Percentiles rank a stretch among this genome's conserved stretches.
phyloP scores from a whole-genome alignment of 495 filamentous ascomycete genomes.

The Daldinia decipiens region DNA sequence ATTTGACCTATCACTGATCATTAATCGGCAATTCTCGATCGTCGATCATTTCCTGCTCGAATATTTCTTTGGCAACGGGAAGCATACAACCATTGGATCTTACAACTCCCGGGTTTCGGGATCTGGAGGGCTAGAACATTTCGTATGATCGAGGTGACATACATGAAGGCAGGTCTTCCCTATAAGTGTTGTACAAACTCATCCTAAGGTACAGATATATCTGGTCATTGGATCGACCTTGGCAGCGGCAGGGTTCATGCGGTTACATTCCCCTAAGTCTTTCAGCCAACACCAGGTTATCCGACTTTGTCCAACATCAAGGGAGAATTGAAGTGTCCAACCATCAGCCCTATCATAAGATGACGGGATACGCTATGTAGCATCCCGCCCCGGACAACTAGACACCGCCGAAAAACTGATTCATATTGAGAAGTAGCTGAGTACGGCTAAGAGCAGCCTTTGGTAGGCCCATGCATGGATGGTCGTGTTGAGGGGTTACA shows the following conservation, averaged over 20 bases:
- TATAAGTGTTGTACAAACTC: background rate
- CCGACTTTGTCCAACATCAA: background rate
- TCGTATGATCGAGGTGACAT: constrained; percentile 5
- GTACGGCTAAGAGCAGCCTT: background rate
- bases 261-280: background rate
- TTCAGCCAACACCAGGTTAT: background rate
- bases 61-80: constrained; percentile 3
- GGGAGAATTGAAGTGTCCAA: background rate
- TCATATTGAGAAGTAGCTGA: background rate
- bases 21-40: background rate
- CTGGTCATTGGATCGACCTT: constrained; percentile 8
- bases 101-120: background rate
- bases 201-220: constrained; percentile 1
- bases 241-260: background rate
- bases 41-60: constrained; percentile 11
- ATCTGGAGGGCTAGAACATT: background rate
- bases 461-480: background rate
- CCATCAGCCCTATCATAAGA: background rate
- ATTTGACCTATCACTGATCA: background rate
- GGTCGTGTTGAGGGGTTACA: constrained; percentile 7
- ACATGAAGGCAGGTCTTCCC: background rate
- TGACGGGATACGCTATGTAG: background rate
- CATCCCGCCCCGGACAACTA: background rate
- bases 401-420: background rate
- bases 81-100: constrained; percentile 12